Conservation (phyloP, 768 basidiomycete genomes). For the Lactarius pseudohatsudake region DNA sequence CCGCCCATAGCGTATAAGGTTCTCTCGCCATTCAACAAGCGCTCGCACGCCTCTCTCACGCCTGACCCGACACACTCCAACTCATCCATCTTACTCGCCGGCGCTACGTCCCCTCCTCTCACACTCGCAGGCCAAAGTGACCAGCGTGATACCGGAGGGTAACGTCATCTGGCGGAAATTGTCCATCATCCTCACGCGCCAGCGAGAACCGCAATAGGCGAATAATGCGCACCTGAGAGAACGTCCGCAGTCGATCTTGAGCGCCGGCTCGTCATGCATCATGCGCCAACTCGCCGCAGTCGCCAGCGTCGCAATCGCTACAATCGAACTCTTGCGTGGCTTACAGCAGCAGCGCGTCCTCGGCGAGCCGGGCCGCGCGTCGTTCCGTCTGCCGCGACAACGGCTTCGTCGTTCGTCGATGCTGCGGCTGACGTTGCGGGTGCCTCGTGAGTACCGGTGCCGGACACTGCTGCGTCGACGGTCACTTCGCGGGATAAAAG, state of each 20-base stretch:
- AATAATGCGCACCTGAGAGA: constrained; percentile 40
- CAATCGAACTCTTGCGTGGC: constrained; percentile 54
- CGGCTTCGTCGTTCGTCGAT: background rate
- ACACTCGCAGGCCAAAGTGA: background rate
- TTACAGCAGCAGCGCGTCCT: constrained; percentile 32
- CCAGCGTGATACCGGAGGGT: constrained; percentile 13
- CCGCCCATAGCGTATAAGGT: constrained; percentile 34
- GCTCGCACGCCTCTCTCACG: constrained; percentile 23
- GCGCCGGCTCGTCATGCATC: constrained; percentile 41
- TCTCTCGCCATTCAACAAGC: constrained; percentile 29
- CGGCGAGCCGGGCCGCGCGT: constrained; percentile 36
- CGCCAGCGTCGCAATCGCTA: constrained; percentile 32
- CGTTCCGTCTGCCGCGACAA: background rate
- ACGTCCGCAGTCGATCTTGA: constrained; percentile 55
- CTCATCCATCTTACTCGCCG: constrained; percentile 25
- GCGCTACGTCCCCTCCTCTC: background rate
- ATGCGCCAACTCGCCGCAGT: constrained; percentile 40
- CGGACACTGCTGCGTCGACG: background rate
- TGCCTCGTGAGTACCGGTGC: background rate
- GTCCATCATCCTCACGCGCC: constrained; percentile 41
- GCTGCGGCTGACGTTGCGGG: background rate
- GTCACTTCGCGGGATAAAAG: background rate
- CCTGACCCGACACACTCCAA: constrained; percentile 27
- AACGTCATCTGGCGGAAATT: constrained; percentile 34
- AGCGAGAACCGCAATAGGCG: constrained; percentile 22